Percentiles rank a stretch among this genome's conserved stretches.
Evolutionary conservation across 176 grass and related monocot species (phyloP).

Genomic region (Musa acuminata): DNA sequence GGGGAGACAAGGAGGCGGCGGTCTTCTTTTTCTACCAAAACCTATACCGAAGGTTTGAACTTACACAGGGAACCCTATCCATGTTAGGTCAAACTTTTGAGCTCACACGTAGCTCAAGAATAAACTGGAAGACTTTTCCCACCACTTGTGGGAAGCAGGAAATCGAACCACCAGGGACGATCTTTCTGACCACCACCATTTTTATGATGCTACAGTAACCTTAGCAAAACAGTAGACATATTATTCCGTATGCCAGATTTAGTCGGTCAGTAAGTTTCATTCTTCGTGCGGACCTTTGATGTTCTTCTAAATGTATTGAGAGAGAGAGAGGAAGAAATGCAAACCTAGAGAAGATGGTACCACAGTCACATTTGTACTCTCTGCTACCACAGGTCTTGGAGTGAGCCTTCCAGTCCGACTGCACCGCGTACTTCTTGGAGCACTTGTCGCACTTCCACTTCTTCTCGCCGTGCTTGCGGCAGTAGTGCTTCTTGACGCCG

Average conservation of each 20-base stretch:
- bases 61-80: neutral
- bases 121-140: neutral
- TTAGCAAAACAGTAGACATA: too few species aligned
- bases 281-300: too few species aligned
- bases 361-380: conserved; percentile 27
- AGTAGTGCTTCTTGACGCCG: conserved; percentile 77
- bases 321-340: neutral
- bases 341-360: conserved; percentile 25
- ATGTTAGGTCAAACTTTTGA: neutral
- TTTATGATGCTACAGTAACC: too few species aligned
- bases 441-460: conserved; percentile 78
- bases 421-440: conserved; percentile 16
- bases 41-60: neutral
- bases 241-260: too few species aligned
- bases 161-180: neutral
- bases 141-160: neutral
- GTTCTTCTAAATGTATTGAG: too few species aligned
- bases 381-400: conserved; percentile 16
- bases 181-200: neutral
- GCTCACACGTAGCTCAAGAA: conserved; percentile 5
- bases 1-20: conserved; percentile 1
- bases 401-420: conserved; percentile 25
- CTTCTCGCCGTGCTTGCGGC: conserved; percentile 81
- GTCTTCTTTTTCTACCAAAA: neutral
- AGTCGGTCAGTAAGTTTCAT: too few species aligned